A percentile compares a stretch with the other conserved stretches of the same genome.
These are phyloP conservation scores for Neofusicoccum ribis DNA, from an alignment of 2,329 filamentous ascomycete species.

Conservation along the genomic window DNA sequence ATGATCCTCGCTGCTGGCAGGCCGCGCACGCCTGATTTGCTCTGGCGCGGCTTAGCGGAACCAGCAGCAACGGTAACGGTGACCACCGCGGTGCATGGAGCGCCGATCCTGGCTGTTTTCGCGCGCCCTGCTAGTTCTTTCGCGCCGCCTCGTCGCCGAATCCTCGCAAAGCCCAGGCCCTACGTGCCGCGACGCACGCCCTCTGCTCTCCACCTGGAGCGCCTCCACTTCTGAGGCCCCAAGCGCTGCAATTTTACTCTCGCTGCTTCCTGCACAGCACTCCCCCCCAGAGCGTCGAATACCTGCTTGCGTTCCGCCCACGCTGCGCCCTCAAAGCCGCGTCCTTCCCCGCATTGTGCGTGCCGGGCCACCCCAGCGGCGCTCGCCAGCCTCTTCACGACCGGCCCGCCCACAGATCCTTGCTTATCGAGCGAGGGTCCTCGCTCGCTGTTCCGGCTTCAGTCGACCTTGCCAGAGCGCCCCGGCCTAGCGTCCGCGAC, in stretches of 20 bases:
- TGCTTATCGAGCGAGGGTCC: conserved; percentile 16
- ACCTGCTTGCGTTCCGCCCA: not conserved
- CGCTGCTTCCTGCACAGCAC: not conserved
- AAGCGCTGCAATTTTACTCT: conserved; percentile 16
- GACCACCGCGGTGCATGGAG: conserved; percentile 14
- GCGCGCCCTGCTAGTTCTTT: conserved; percentile 14
- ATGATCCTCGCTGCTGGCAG: conserved; percentile 17
- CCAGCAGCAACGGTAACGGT: conserved; percentile 16
- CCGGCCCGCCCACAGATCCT: conserved; percentile 2
- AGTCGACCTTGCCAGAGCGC: conserved; percentile 5
- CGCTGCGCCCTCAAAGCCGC: not conserved
- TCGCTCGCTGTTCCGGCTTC: conserved; percentile 10
- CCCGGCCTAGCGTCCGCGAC: conserved; percentile 8
- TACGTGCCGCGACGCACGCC: conserved; percentile 17
- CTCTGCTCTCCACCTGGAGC: conserved; percentile 10
- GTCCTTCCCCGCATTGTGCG: conserved; percentile 19
- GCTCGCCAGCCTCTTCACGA: conserved; percentile 10
- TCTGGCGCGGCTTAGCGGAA: conserved; percentile 15
- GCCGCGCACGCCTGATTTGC: conserved; percentile 17
- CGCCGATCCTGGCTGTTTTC: conserved; percentile 19
- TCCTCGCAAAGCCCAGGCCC: conserved; percentile 18
- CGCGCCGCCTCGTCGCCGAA: conserved; percentile 15
- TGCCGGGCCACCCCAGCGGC: conserved; percentile 9
- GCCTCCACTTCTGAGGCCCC: conserved; percentile 14
- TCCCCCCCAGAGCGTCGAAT: not conserved